Evolutionary conservation across 192 early-diverging fungal species (phyloP), one percentile per base, ranked within the genome.

Genomic region (Mortierella antarctica): DNA sequence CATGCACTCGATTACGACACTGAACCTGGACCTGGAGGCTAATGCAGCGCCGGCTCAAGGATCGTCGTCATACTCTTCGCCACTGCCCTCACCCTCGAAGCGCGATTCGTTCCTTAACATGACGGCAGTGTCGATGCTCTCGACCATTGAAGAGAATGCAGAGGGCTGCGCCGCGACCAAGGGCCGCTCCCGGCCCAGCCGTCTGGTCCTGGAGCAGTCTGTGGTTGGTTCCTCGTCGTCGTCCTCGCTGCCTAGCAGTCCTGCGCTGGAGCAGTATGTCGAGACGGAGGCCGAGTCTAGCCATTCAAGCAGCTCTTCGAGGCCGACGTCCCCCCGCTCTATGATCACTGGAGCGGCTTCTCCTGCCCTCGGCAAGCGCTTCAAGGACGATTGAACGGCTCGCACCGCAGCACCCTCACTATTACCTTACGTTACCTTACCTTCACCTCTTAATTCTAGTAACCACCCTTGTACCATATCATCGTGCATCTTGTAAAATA

Each of bases 1-100:
- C 1, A 53, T 72, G n/a, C 57, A 67, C 17, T 76, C 73, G 2
- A 42, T 14, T 14, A 62, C 52, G 6, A 72, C 77, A 9, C 45
- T 80, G 64, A 65, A 80, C 46, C 42, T 80, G 59, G 77, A 80
- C 58, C 50, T 60, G 15, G 77, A 80, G 42, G 57, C 70, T 7
- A 71, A 62, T 18, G 50, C 44, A 0, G 62, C 68, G 14, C 21
- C 64, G 53, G 57, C 71, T 17, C 75, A 78, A 41, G 48, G 48
- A 10, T 47, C 48, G 0, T 15, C 49, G 0, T 55, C 40, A 4
- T 40, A 13, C 7, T 14, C 17, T 51, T 64, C 61, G 41, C 23
- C 62, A 50, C 39, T 47, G 62, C 1, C 56, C 8, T 67, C 73
- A 40, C 44, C 71, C 9, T 59, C 62, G 18, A 73, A 73, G 49